These are phyloP conservation scores for Baudoinia panamericana DNA, from an alignment of 495 filamentous ascomycete species.

Conservation along the genomic window DNA sequence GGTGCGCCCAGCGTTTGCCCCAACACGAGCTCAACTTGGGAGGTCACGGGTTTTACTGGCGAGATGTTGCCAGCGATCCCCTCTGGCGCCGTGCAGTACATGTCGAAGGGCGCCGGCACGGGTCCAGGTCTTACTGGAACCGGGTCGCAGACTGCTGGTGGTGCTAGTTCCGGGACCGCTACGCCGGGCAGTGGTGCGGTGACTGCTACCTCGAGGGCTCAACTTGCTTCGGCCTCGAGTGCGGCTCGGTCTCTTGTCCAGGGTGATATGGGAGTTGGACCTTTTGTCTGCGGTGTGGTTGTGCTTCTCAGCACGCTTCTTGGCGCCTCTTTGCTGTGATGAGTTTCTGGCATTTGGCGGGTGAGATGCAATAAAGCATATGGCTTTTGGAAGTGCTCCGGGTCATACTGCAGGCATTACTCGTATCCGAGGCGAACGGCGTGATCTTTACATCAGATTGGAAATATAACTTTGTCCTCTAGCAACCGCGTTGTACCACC, in stretches of 20 bases:
- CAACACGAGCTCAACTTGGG: slow-evolving; percentile 52
- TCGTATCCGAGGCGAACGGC: too few relatives aligned
- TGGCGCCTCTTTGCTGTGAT: slow-evolving; percentile 50
- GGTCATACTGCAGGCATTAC: too few relatives aligned
- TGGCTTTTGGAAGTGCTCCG: slow-evolving; percentile 9
- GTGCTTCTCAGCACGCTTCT: slow-evolving; percentile 42
- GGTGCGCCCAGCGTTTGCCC: slow-evolving; percentile 60
- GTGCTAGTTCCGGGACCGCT: slow-evolving; percentile 47
- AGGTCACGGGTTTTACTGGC: slow-evolving; percentile 42
- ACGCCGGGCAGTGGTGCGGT: slow-evolving; percentile 47
- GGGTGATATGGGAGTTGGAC: slow-evolving; percentile 17
- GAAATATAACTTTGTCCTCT: too few relatives aligned
- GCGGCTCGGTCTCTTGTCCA: slow-evolving; percentile 11
- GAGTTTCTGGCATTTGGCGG: too few relatives aligned
- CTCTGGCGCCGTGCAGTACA: slow-evolving; percentile 48
- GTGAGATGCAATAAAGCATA: background rate
- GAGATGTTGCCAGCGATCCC: slow-evolving; percentile 67
- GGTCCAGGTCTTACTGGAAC: slow-evolving; percentile 57
- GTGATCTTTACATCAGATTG: too few relatives aligned
- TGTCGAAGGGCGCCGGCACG: slow-evolving; percentile 59
- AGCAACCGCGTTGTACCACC: too few relatives aligned
- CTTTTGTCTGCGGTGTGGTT: slow-evolving; percentile 23
- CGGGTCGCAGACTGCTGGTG: slow-evolving; percentile 59
- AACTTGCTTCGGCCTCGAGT: slow-evolving; percentile 8
- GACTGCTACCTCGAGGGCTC: slow-evolving; percentile 30